Evolutionary conservation across 1,284 basidiomycete species (phyloP).

Genomic region (Sanguinoderma infundibulare): DNA sequence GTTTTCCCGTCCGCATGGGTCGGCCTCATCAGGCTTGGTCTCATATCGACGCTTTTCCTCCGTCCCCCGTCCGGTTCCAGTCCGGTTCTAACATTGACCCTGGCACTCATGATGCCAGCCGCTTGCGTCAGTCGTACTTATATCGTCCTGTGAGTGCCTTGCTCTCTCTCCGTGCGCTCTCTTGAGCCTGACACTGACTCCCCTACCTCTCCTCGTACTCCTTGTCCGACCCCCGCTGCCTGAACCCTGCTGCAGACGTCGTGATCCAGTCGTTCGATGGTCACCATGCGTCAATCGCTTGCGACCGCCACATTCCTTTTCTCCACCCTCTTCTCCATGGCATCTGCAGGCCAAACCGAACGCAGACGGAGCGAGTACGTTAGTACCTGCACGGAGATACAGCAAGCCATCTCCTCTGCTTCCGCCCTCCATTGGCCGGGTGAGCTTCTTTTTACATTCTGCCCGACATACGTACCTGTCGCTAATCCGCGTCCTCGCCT

Average conservation of each 20-base stretch:
- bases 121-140: not conserved
- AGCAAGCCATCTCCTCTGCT: slow-evolving; percentile 28
- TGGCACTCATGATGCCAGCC: not conserved
- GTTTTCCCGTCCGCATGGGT: slow-evolving; percentile 1
- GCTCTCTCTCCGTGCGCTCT: too few species aligned
- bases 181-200: slow-evolving; percentile 1
- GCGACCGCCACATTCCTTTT: slow-evolving; percentile 23
- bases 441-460: slow-evolving; percentile 16
- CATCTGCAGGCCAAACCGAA: slow-evolving; percentile 6
- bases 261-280: too few species aligned
- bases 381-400: slow-evolving; percentile 27
- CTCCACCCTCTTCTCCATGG: slow-evolving; percentile 2
- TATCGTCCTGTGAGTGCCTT: not conserved
- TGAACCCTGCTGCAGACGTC: not conserved
- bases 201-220: not conserved
- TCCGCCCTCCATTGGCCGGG: slow-evolving; percentile 41
- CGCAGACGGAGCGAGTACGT: not conserved
- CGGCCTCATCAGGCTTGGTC: too few species aligned
- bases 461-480: not conserved
- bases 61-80: not conserved
- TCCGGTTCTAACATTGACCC: not conserved
- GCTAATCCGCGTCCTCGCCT: not conserved
- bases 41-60: not conserved
- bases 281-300: slow-evolving; percentile 20
- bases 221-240: not conserved